Percentiles rank a stretch among this genome's conserved stretches.
phyloP scores from a whole-genome alignment of 257 asterid species.

The Ilex aquifolium region DNA sequence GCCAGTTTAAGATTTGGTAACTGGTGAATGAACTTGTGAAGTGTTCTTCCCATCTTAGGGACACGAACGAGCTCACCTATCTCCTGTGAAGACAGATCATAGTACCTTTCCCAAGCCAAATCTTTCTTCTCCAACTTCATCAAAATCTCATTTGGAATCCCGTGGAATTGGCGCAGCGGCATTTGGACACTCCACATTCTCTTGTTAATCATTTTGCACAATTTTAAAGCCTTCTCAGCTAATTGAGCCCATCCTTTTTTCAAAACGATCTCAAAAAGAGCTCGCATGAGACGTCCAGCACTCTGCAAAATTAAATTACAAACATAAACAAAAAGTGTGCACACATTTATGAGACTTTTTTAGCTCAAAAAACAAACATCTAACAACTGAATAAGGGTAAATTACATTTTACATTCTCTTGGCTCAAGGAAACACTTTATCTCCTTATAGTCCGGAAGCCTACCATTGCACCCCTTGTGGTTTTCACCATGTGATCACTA shows the following conservation, averaged over 20 bases:
- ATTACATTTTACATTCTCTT: too few species aligned
- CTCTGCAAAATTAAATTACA: slow-evolving; percentile 31
- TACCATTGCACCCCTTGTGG: too few species aligned
- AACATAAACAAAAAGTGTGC: neutral
- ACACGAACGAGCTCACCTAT: slow-evolving; percentile 49
- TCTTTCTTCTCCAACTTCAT: slow-evolving; percentile 59
- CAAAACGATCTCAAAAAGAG: slow-evolving; percentile 50
- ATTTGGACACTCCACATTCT: slow-evolving; percentile 67
- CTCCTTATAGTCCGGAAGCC: too few species aligned
- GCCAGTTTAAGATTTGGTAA: slow-evolving; percentile 47
- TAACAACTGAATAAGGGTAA: too few species aligned
- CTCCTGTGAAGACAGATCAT: slow-evolving; percentile 55
- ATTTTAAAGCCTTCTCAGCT: slow-evolving; percentile 51
- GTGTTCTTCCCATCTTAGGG: slow-evolving; percentile 52
- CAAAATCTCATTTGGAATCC: slow-evolving; percentile 48
- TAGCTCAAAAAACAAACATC: too few species aligned
- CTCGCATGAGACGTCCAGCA: slow-evolving; percentile 62
- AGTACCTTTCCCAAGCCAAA: slow-evolving; percentile 60
- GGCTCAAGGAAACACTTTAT: too few species aligned
- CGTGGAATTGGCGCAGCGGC: slow-evolving; percentile 58
- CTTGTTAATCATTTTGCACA: slow-evolving; percentile 57
- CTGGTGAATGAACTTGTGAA: slow-evolving; percentile 49
- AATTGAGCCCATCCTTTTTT: slow-evolving; percentile 67
- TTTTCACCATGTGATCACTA: too few species aligned
- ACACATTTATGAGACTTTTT: too few species aligned